Conservation (phyloP, 1,284 basidiomycete species). For the Coniferiporia sulphurascens region DNA sequence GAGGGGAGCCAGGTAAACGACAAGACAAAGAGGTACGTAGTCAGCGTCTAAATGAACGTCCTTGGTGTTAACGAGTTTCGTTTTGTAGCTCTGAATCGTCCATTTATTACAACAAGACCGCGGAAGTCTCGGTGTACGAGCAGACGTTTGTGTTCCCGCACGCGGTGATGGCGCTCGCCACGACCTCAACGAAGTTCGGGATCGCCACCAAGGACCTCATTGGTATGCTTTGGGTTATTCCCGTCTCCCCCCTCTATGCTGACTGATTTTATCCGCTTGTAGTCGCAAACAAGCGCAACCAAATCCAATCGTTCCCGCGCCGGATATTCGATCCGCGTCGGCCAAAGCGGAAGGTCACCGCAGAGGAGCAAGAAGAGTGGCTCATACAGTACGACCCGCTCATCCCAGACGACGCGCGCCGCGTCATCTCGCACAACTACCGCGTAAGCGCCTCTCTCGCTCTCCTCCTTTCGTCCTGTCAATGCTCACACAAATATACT, state of each 20-base stretch:
- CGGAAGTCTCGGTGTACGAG: constrained; percentile 54
- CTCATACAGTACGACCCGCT: constrained; percentile 83
- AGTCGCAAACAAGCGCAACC: constrained; percentile 77
- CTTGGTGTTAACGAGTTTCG: constrained; percentile 8
- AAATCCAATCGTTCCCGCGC: constrained; percentile 73
- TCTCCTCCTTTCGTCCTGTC: constrained; percentile 4
- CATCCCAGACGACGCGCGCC: constrained; percentile 67
- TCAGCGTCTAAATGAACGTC: not conserved
- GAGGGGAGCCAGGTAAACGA: constrained; percentile 64
- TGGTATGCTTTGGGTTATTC: constrained; percentile 38
- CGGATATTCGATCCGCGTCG: constrained; percentile 81
- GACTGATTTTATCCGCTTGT: not conserved
- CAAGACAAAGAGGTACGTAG: constrained; percentile 61
- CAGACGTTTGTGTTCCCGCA: constrained; percentile 72
- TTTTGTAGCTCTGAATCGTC: constrained; percentile 63
- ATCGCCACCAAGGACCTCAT: constrained; percentile 86
- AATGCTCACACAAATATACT: too few species aligned
- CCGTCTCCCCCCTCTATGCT: too few species aligned
- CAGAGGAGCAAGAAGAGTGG: constrained; percentile 80
- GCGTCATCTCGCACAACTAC: constrained; percentile 76
- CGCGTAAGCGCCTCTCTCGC: constrained; percentile 42
- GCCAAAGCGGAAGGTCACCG: constrained; percentile 72
- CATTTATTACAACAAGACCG: constrained; percentile 52
- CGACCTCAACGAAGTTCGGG: constrained; percentile 83
- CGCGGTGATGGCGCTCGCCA: constrained; percentile 62